Base-by-base conservation (phyloP, 345 rosid genomes). In the Dimocarpus longan region DNA sequence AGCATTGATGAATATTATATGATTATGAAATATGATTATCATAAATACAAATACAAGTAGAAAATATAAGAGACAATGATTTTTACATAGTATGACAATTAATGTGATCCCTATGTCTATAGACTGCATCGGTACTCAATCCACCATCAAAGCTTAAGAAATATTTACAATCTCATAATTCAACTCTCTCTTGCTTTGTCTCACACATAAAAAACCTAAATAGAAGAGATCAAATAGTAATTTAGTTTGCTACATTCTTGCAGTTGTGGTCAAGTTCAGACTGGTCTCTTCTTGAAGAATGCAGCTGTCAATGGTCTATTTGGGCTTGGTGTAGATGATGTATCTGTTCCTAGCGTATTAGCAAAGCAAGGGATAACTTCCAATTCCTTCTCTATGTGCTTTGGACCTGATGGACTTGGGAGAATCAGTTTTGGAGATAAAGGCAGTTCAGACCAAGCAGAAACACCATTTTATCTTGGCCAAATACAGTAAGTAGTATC, bases 281-380 rank as follows among this genome's bases (percentile, higher is more conserved):
- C 97, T 2, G 99, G 99, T 82, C 87, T 91, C 2, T 96, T 96
- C 83, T 80, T 94, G 81, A 76, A 87, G 52, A 92, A 94, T 66
- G 99, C 93, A 15, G 99, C 99, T 77, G 97, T 95, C 40, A 96
- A 96, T 82, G 99, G 99, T 66, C 93, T 96, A 62, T 91, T 94
- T 70, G 99, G 99, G 39, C 98, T 96, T 78, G 99, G 99, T 50
- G 86, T 94, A 88, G 89, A 82, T 70, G 88, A 86, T 66, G 28
- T 85, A 65, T 94, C 99, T 2, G 98, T 96, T 82, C 99, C 98
- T 10, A 96, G 95, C 83, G 85, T 89, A 69, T 89, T 96, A 82
- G 97, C 98, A 5, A 86, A 87, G 63, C 79, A 87, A 74, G 95
- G 97, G 42, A 40, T 84, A 52, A 78, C 88, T 69, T 78, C 95